phyloP scores from a whole-genome alignment of 441 rosid genomes.

The Syzygium syzygioides region DNA sequence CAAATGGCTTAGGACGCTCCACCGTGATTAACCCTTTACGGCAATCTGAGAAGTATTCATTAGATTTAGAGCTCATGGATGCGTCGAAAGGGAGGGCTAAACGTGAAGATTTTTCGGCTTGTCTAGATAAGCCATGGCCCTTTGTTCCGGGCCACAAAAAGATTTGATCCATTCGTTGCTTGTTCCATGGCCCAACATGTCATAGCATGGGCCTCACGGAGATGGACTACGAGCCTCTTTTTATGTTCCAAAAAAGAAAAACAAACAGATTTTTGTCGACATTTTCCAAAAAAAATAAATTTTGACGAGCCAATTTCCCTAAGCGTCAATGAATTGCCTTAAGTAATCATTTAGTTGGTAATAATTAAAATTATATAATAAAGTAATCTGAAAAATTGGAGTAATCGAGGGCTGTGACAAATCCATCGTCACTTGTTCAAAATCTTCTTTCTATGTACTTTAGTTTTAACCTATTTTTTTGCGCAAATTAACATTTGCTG shows the following conservation, averaged over 20 bases:
- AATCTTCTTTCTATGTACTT: background rate
- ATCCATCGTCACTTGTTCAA: background rate
- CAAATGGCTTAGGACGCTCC: background rate
- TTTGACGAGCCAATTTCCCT: background rate
- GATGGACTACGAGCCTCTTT: background rate
- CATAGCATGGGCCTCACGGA: background rate
- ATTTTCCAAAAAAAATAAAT: no score
- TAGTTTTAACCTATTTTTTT: background rate
- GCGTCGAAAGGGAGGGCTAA: background rate
- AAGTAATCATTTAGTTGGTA: background rate
- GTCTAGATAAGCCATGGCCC: background rate
- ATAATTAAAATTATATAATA: background rate
- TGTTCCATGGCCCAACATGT: background rate
- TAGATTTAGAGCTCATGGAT: background rate
- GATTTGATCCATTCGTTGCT: background rate
- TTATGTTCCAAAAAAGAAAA: background rate
- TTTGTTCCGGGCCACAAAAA: background rate
- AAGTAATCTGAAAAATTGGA: background rate
- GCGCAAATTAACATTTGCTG: background rate
- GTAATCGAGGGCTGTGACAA: background rate
- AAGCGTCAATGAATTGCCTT: background rate
- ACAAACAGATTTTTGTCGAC: no score
- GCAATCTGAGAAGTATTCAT: background rate
- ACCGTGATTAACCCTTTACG: rapidly evolving
- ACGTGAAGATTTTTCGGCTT: background rate